A percentile compares a stretch with the other conserved stretches of the same genome.
These are phyloP conservation scores for Trichoderma sp. DNA, from an alignment of 2,329 filamentous ascomycete species.

Conservation along the genomic window DNA sequence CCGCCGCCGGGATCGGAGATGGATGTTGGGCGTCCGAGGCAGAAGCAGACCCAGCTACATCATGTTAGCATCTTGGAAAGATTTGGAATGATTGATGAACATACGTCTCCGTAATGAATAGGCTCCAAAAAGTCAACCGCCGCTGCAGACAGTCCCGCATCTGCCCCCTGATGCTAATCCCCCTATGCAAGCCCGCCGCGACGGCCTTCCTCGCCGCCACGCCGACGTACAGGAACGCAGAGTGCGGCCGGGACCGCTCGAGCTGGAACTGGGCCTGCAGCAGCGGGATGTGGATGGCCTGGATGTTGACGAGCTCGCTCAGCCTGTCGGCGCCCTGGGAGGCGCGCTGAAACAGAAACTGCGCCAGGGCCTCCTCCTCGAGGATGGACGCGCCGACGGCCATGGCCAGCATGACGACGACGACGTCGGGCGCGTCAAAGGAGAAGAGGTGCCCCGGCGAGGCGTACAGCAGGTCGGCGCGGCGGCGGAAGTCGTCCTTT, in stretches of 20 bases:
- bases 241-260: slow-evolving; percentile 19
- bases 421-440: slow-evolving; percentile 15
- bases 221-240: slow-evolving; percentile 15
- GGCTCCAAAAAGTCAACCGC: slow-evolving; percentile 12
- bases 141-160: slow-evolving; percentile 19
- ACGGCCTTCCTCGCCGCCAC: slow-evolving; percentile 17
- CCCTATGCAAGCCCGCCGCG: slow-evolving; percentile 21
- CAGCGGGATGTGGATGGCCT: slow-evolving; percentile 16
- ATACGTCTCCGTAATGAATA: slow-evolving; percentile 21
- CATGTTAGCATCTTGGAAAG: not conserved
- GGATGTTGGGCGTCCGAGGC: slow-evolving; percentile 21
- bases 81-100: too few relatives aligned
- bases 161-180: slow-evolving; percentile 16
- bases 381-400: slow-evolving; percentile 18
- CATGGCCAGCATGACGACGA: slow-evolving; percentile 23
- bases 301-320: slow-evolving; percentile 13
- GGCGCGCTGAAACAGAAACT: slow-evolving; percentile 11
- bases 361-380: slow-evolving; percentile 5
- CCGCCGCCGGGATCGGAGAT: slow-evolving; percentile 15
- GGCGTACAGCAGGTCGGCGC: slow-evolving; percentile 10
- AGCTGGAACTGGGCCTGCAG: slow-evolving; percentile 19
- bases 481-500: slow-evolving; percentile 21
- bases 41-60: slow-evolving; percentile 19
- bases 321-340: slow-evolving; percentile 18
- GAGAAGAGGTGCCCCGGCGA: slow-evolving; percentile 16